These are phyloP conservation scores for Coffea eugenioides DNA, from an alignment of 257 asterid species.

Conservation along the genomic window DNA sequence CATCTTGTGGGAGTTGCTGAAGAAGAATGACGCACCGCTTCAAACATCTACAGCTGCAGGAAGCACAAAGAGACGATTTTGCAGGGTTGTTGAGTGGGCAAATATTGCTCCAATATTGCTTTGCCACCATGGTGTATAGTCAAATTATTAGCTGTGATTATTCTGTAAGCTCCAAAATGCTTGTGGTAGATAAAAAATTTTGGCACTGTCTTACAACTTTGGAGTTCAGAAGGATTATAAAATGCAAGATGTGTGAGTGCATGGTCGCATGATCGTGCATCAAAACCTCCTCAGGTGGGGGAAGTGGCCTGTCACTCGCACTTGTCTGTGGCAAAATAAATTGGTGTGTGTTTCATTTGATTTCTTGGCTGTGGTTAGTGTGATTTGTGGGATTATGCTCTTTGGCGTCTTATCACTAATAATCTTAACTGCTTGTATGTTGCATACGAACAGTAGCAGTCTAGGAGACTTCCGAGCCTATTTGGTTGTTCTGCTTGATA, in stretches of 20 bases:
- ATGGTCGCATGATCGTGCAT: background rate
- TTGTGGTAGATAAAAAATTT: background rate
- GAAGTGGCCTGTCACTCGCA: background rate
- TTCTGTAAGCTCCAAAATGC: background rate
- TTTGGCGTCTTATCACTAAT: no score
- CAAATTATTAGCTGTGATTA: background rate
- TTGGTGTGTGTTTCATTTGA: constrained; percentile 2
- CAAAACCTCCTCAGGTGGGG: background rate
- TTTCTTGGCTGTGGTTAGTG: background rate
- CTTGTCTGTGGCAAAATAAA: background rate
- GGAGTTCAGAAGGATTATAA: background rate
- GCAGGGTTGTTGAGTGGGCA: constrained; percentile 17
- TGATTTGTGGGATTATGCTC: background rate
- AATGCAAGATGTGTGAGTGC: background rate
- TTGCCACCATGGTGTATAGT: constrained; percentile 18
- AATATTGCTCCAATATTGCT: constrained; percentile 22
- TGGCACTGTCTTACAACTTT: background rate
- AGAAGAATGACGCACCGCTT: constrained; percentile 23
- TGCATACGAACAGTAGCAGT: background rate
- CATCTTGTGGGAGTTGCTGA: constrained; percentile 34
- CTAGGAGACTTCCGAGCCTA: background rate
- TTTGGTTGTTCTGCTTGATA: background rate
- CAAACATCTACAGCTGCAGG: background rate
- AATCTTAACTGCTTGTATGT: background rate
- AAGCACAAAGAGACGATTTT: constrained; percentile 1